Percentiles rank a stretch among this genome's conserved stretches.
Evolutionary conservation across 495 filamentous ascomycete species (phyloP).

Genomic region (Tuber melanosporum): DNA sequence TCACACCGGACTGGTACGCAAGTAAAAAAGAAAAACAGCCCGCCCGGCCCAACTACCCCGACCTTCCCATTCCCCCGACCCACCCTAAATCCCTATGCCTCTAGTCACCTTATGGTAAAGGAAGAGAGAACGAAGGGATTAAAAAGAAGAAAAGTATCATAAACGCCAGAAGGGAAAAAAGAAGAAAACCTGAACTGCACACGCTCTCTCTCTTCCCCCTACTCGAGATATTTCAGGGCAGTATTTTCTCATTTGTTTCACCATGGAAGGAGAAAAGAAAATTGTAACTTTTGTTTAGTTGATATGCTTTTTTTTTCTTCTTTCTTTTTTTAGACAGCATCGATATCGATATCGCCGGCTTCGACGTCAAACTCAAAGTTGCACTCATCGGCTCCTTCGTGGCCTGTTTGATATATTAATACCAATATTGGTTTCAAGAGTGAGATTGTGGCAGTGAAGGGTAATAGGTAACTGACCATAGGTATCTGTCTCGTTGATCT

Average conservation of each 20-base stretch:
- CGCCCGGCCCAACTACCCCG: background rate
- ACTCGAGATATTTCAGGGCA: background rate
- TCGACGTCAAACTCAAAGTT: constrained; percentile 75
- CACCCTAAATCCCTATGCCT: background rate
- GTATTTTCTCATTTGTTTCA: background rate
- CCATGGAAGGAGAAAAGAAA: background rate
- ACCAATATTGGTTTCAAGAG: background rate
- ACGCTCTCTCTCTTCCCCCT: background rate
- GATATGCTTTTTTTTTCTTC: background rate
- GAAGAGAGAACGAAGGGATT: background rate
- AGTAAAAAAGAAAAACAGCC: background rate
- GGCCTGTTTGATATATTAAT: constrained; percentile 41
- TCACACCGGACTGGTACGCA: background rate
- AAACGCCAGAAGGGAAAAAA: background rate
- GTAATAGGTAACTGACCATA: constrained; percentile 45
- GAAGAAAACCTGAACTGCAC: background rate
- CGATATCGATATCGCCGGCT: constrained; percentile 62
- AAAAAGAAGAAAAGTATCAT: background rate
- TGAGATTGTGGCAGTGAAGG: constrained; percentile 3
- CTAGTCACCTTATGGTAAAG: background rate
- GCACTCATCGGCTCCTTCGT: constrained; percentile 67
- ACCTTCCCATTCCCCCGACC: background rate
- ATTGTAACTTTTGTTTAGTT: background rate
- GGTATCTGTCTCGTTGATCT: constrained; percentile 99
- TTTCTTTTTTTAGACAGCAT: constrained; percentile 57